A percentile compares a stretch with the other conserved stretches of the same genome.
These are phyloP conservation scores for Dioscorea alata DNA, from an alignment of 106 monocot species.

Conservation along the genomic window DNA sequence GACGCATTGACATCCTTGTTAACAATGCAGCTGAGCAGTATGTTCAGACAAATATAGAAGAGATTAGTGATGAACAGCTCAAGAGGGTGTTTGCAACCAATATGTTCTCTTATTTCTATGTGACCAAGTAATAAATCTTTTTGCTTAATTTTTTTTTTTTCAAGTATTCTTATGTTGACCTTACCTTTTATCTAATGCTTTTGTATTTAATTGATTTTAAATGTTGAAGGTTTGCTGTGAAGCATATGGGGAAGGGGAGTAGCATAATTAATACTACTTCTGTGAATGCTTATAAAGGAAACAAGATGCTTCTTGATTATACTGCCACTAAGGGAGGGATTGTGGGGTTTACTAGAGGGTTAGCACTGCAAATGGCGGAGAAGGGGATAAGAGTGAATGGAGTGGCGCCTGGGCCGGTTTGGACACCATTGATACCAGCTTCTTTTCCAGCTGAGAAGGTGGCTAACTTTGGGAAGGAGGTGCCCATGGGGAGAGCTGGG, in stretches of 20 bases:
- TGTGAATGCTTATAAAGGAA: conserved; percentile 63
- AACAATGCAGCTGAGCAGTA: conserved; percentile 78
- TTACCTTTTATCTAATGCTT: no score
- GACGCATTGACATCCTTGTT: conserved; percentile 59
- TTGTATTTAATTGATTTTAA: no score
- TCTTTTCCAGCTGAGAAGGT: conserved; percentile 48
- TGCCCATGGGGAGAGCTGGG: conserved; percentile 63
- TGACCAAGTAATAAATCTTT: conserved; percentile 27
- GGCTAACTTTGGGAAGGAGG: conserved; percentile 38
- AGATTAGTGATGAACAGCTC: conserved; percentile 48
- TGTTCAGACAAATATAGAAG: conserved; percentile 15
- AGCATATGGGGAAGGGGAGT: conserved; percentile 46
- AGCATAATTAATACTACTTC: conserved; percentile 68
- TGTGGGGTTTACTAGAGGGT: conserved; percentile 53
- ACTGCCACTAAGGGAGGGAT: conserved; percentile 78
- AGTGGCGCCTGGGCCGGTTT: conserved; percentile 69
- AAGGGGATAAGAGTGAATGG: conserved; percentile 71
- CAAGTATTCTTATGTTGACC: no score
- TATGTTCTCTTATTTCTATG: conserved; percentile 62
- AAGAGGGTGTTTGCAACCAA: conserved; percentile 64
- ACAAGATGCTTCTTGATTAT: conserved; percentile 50
- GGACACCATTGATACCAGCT: conserved; percentile 74
- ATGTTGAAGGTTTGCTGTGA: conserved; percentile 29
- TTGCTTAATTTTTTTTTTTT: no score
- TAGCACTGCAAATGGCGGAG: conserved; percentile 49